phyloP scores from a whole-genome alignment of 495 filamentous ascomycete genomes.

The Astrothelium subdiscretum region DNA sequence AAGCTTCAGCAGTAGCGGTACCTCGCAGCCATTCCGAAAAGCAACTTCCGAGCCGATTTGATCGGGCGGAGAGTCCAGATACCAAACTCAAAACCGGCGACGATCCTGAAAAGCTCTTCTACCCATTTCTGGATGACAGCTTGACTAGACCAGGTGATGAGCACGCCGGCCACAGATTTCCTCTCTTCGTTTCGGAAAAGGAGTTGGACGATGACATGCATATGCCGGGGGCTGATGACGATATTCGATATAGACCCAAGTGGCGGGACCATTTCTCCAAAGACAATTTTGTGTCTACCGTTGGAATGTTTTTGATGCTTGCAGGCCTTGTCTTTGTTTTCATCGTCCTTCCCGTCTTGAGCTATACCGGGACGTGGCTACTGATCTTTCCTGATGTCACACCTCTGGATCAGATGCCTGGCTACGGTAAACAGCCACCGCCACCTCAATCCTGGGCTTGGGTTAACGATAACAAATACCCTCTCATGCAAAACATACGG shows the following conservation, averaged over 20 bases:
- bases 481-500: conserved; percentile 21
- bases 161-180: conserved; percentile 22
- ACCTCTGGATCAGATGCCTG: conserved; percentile 23
- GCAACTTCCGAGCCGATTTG: conserved; percentile 1
- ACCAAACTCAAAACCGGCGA: conserved; percentile 13
- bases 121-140: conserved; percentile 32
- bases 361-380: conserved; percentile 23
- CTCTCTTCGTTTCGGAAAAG: conserved; percentile 32
- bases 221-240: conserved; percentile 36
- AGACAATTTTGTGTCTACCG: conserved; percentile 27
- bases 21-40: neutral
- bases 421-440: conserved; percentile 3
- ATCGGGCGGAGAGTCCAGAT: conserved; percentile 13
- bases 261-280: conserved; percentile 31
- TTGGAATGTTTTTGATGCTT: conserved; percentile 33
- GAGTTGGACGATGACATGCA: conserved; percentile 41
- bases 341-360: conserved; percentile 35
- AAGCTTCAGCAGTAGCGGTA: neutral
- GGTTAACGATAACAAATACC: conserved; percentile 27
- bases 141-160: conserved; percentile 25
- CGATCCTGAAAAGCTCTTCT: conserved; percentile 23
- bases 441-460: conserved; percentile 25
- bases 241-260: conserved; percentile 29
- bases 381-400: conserved; percentile 18
- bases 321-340: conserved; percentile 35